These are phyloP conservation scores for Harringtonia aguacate DNA, from an alignment of 2,329 filamentous ascomycete species.

Conservation along the genomic window DNA sequence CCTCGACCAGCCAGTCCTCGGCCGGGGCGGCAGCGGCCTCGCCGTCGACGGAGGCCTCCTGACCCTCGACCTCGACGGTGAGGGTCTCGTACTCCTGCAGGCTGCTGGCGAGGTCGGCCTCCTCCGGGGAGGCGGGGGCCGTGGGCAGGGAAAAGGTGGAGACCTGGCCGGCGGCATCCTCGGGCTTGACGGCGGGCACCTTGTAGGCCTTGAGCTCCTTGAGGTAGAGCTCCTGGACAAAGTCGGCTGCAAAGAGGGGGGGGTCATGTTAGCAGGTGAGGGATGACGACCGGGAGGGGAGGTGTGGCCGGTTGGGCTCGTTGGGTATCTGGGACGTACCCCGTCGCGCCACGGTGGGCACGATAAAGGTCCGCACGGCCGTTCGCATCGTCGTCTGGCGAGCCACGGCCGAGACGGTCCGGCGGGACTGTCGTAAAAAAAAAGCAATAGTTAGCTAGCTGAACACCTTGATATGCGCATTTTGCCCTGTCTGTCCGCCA, in stretches of 20 bases:
- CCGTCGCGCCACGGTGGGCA: conserved; percentile 49
- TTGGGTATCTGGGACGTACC: no score
- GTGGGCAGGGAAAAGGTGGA: conserved; percentile 76
- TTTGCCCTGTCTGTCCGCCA: background rate
- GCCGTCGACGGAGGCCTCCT: conserved; percentile 52
- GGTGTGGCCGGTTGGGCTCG: no score
- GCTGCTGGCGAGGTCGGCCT: conserved; percentile 83
- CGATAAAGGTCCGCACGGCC: conserved; percentile 35
- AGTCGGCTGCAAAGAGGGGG: conserved; percentile 90
- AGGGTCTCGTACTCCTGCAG: conserved; percentile 91
- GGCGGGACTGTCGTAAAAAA: conserved; percentile 27
- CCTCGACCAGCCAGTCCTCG: conserved; percentile 75
- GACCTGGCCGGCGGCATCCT: conserved; percentile 82
- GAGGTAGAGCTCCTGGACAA: conserved; percentile 96
- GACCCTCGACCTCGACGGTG: conserved; percentile 88
- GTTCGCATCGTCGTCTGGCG: conserved; percentile 32
- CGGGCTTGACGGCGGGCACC: conserved; percentile 68
- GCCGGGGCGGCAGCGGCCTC: conserved; percentile 45
- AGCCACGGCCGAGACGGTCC: conserved; percentile 32
- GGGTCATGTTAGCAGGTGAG: no score
- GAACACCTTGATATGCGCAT: no score
- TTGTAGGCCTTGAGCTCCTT: conserved; percentile 96
- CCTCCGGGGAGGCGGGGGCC: conserved; percentile 80
- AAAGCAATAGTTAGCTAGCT: background rate
- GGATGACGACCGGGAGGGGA: no score